Base-by-base conservation (phyloP, 768 basidiomycete species). In the Sporobolomyces phaffii region DNA sequence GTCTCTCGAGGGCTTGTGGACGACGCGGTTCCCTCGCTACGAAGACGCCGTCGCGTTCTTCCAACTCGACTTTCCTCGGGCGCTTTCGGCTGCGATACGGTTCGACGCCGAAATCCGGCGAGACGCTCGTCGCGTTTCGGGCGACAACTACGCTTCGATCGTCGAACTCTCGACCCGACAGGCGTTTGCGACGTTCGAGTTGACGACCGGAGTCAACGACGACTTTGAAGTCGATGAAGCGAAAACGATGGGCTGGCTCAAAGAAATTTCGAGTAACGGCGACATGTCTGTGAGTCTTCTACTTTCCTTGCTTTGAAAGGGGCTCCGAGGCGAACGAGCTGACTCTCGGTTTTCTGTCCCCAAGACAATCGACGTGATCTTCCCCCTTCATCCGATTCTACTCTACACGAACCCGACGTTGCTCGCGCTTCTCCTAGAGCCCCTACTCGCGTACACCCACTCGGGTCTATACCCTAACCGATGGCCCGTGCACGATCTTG, bases 331-430 rank as follows among this genome's bases (percentile, higher is more conserved):
- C n/a, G n/a, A n/a, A n/a, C n/a, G n/a, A n/a, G n/a, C n/a, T n/a
- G n/a, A n/a, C n/a, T n/a, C n/a, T n/a, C n/a, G n/a, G n/a, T n/a
- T n/a, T n/a, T n/a, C n/a, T n/a, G n/a, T n/a, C n/a, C n/a, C n/a
- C 20, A 62, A 68, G 62, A 70, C 72, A 5, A 69, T 74, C 44
- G 73, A 74, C 24, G 69, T 74, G 28, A 69, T 74, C 52, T 74
- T 70, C 53, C 73, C 73, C 0, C 54, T 65, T 5, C 72, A 67
- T 43, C 69, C 73, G 18, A 53, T 72, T 24, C 65, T 70, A 2
- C 57, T 66, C 24, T 70, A 74, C 63, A 61, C 67, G 38, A 74
- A 74, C 47, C 72, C 71, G 8, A 66, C 54, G 5, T 53, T 69
- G 6, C 45, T 69, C 53, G 58, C 60, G 2, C 31, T 49, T 6